phyloP scores from a whole-genome alignment of 768 basidiomycete genomes.

The Pleurotus eryngii region DNA sequence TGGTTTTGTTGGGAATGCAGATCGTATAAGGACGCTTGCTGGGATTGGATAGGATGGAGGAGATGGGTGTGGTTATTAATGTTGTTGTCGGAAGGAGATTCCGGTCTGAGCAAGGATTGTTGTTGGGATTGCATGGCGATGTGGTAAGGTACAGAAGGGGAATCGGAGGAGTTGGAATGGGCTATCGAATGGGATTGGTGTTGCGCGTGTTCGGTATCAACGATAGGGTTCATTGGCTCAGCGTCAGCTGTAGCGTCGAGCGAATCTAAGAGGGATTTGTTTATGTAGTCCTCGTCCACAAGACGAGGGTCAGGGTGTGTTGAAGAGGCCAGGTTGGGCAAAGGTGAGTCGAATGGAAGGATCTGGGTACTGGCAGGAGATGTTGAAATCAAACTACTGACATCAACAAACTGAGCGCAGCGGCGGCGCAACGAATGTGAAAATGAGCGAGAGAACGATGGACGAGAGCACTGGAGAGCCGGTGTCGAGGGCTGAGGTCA shows the following conservation, averaged over 20 bases:
- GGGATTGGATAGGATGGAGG: slow-evolving; percentile 25
- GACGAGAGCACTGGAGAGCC: slow-evolving; percentile 14
- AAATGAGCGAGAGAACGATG: slow-evolving; percentile 10
- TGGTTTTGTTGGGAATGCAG: slow-evolving; percentile 26
- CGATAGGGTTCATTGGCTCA: slow-evolving; percentile 53
- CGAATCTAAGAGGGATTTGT: slow-evolving; percentile 79
- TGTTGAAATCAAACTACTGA: not conserved
- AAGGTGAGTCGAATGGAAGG: slow-evolving; percentile 11
- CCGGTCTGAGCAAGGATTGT: slow-evolving; percentile 38
- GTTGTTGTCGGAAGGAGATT: slow-evolving; percentile 44
- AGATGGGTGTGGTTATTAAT: slow-evolving; percentile 27
- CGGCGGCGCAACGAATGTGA: slow-evolving; percentile 7
- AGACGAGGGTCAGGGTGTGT: slow-evolving; percentile 36
- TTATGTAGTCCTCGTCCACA: slow-evolving; percentile 78
- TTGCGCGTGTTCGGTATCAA: slow-evolving; percentile 50
- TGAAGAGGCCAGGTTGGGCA: slow-evolving; percentile 53
- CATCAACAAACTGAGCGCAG: slow-evolving; percentile 21
- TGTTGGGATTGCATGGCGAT: slow-evolving; percentile 44
- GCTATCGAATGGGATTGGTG: slow-evolving; percentile 44
- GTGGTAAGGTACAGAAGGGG: slow-evolving; percentile 56
- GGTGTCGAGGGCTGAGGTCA: slow-evolving; percentile 20
- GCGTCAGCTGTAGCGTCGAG: slow-evolving; percentile 83
- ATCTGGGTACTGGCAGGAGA: not conserved
- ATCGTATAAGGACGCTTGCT: slow-evolving; percentile 32
- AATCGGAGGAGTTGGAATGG: slow-evolving; percentile 47